Evolutionary conservation across 192 early-diverging fungal genomes (phyloP), one percentile per base, ranked within the genome.

Genomic region (Coemansia sp.): DNA sequence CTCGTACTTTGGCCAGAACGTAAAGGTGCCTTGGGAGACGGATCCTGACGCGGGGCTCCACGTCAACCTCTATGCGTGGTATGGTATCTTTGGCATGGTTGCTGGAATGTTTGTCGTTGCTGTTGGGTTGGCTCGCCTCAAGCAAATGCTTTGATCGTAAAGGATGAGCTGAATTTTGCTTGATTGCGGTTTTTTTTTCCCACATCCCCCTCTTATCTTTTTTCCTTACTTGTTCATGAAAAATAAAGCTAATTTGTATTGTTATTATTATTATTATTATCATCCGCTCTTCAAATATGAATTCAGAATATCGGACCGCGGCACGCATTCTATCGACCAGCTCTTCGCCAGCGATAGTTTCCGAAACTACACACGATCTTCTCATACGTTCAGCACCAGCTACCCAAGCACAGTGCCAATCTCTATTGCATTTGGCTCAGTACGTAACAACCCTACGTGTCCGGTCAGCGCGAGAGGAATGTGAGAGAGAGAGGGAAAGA

Each of bases 1-100:
- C 9, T 84, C 87, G 76, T 67, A 85, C 15, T 91, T 86, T 76
- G 87, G 87, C 35, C 85, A 86, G 87, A 89, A 90, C 66, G 77
- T 90, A 0, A 58, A 72, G 5, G 87, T 90, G 2, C 89, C 89
- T n/a, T 79, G 70, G 70, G 70, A 49, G 33, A 20, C 20, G 34
- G 75, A 84, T 29, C 64, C 75, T 46, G 72, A 85, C 5, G 67
- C 77, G 52, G 72, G 84, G 6, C 67, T 59, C 26, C 33, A 81
- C n/a, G 56, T 62, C 18, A 70, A 58, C 9, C 28, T 70, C 39
- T 9, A 37, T 0, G 71, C 73, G 15, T 91, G 84, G 79, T 81
- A 88, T 63, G 82, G 82, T 61, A 86, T 85, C 67, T 81, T 88
- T 43, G 80, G 84, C 34, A 63, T 64, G 1, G 57, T 72, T 1